Evolutionary conservation across 768 basidiomycete species (phyloP), one percentile per base, ranked within the genome.

Genomic region (Mycena metata): DNA sequence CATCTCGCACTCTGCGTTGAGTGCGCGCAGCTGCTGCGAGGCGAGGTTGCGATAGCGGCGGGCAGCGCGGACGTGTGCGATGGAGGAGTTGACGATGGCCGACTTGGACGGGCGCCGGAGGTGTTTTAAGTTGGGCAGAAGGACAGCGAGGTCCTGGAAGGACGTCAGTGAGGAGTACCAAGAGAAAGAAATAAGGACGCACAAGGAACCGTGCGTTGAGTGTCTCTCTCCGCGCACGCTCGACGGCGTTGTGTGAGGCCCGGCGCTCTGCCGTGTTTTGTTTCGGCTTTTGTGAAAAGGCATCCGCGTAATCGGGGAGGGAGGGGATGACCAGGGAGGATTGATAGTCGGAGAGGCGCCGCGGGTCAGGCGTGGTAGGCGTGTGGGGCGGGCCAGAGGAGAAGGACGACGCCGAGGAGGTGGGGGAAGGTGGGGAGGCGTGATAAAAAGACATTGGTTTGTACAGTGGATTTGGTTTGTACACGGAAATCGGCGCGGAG

Each of bases 171-270:
- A 54, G 41, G 55, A 51, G 57, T 49, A 33, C 15, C 24, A 11
- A 59, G 21, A 19, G 36, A 35, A 5, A 85, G 2, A 33, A 42
- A 50, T 3, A 36, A 41, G 19, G 30, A 64, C 65, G 65, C 57
- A 70, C 69, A 72, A 92, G 78, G 81, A 94, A 94, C 64, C 91
- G 85, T 50, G 86, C 84, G 77, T 93, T 94, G 60, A 93, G 81
- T 30, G 88, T 90, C 80, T 93, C 92, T 43, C 92, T 81, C 47
- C 92, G 84, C 68, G 88, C 88, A 61, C 92, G 84, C 81, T 94
- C 92, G 51, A 92, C 90, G 41, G 92, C 92, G 74, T 94, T 94
- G 81, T 94, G 92, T 26, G 89, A 90, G 5, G 90, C 90, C 50
- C 92, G 83, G 79, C 91, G 90, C 79, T 92, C 92, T 46, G 91